These are phyloP conservation scores for Petunia hybrid DNA, from an alignment of 305 asterid genomes.

Conservation along the genomic window DNA sequence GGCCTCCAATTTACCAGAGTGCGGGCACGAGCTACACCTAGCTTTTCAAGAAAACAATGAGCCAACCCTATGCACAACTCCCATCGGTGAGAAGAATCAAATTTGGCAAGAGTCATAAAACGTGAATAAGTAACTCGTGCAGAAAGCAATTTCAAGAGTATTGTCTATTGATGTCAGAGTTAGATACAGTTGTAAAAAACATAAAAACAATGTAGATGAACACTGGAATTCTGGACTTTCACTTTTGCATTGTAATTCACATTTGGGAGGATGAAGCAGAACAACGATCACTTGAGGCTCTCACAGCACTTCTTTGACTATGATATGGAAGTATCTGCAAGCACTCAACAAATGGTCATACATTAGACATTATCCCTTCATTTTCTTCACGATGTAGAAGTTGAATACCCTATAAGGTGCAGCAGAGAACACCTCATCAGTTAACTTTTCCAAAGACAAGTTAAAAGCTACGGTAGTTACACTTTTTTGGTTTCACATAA, in stretches of 20 bases:
- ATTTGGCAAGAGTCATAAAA: neutral
- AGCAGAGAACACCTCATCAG: neutral
- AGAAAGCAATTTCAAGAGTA: neutral
- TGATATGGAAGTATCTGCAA: slow-evolving; percentile 14
- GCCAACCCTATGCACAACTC: neutral
- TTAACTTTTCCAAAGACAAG: neutral
- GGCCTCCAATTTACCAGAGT: neutral
- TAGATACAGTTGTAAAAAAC: neutral
- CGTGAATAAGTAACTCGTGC: neutral
- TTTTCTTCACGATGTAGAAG: neutral
- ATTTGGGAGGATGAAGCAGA: neutral
- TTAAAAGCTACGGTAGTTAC: neutral
- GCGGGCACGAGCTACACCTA: neutral
- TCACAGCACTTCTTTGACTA: neutral
- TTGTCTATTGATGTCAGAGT: slow-evolving; percentile 2
- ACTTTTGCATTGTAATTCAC: neutral
- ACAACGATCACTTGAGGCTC: neutral
- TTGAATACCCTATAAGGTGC: neutral
- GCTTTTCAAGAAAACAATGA: neutral
- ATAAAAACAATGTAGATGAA: slow-evolving; percentile 18
- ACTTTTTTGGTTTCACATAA: too few species aligned
- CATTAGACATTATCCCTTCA: slow-evolving; percentile 4
- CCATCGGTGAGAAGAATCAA: neutral
- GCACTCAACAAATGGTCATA: slow-evolving; percentile 6
- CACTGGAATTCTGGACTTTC: neutral